Percentiles rank a stretch among this genome's conserved stretches.
These are phyloP conservation scores for Phanerochaete sordida DNA, from an alignment of 768 basidiomycete species.

Conservation along the genomic window DNA sequence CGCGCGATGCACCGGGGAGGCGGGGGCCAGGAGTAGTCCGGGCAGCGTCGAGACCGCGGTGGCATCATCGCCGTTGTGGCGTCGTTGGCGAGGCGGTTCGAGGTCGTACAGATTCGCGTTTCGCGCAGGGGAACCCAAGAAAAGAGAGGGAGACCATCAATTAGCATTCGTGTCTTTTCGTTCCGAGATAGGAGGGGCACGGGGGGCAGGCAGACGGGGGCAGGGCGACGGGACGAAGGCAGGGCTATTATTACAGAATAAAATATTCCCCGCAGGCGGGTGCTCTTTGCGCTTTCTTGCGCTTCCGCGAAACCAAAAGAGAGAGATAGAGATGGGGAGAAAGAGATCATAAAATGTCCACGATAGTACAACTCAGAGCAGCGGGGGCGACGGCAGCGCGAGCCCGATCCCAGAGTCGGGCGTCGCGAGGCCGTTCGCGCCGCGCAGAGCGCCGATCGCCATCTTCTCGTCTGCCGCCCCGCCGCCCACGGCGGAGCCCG, in stretches of 20 bases:
- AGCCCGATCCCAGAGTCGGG: background rate
- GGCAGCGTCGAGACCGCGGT: background rate
- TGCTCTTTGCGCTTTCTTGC: background rate
- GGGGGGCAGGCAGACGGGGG: background rate
- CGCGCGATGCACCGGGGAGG: background rate
- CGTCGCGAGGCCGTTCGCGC: background rate
- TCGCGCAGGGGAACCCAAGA: constrained; percentile 2
- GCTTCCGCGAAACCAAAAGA: background rate
- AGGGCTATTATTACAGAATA: constrained; percentile 3
- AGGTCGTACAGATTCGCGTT: background rate
- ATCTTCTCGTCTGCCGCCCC: background rate
- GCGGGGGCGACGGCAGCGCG: constrained; percentile 2
- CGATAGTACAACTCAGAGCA: constrained; percentile 1
- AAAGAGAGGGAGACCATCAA: constrained; percentile 24
- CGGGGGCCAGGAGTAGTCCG: background rate
- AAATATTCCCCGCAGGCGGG: background rate
- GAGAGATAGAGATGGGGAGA: background rate
- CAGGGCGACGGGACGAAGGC: background rate
- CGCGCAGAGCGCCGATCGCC: constrained; percentile 29
- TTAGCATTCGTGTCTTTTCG: constrained; percentile 6
- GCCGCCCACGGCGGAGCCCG: background rate
- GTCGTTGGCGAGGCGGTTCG: background rate
- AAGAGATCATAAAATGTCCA: background rate
- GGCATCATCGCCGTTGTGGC: background rate
- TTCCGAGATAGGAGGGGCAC: background rate